A percentile compares a stretch with the other conserved stretches of the same genome.
These are phyloP conservation scores for Gelatoporia subvermispora DNA, from an alignment of 768 basidiomycete genomes.

Conservation along the genomic window DNA sequence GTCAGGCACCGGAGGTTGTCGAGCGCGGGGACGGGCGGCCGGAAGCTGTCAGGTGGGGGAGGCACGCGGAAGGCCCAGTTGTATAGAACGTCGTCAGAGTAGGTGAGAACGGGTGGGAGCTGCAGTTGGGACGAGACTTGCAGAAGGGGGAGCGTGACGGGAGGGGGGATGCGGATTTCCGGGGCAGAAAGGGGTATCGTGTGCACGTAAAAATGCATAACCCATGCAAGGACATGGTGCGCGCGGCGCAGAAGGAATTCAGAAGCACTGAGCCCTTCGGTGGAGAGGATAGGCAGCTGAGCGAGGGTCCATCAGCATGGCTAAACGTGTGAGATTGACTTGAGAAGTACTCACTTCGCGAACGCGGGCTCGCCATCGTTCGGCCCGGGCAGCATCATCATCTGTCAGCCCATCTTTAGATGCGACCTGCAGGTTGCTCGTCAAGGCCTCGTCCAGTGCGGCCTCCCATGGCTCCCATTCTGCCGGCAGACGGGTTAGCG, in stretches of 20 bases:
- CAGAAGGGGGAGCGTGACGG: constrained; percentile 72
- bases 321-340: neutral
- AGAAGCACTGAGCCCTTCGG: constrained; percentile 29
- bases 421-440: constrained; percentile 51
- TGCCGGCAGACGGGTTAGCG: constrained; percentile 54
- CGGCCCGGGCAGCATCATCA: constrained; percentile 29
- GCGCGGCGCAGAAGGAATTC: constrained; percentile 48
- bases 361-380: constrained; percentile 39
- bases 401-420: constrained; percentile 21
- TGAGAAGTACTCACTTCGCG: constrained; percentile 28
- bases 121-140: constrained; percentile 65
- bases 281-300: constrained; percentile 39
- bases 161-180: constrained; percentile 57
- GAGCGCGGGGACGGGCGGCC: constrained; percentile 34
- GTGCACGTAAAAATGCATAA: constrained; percentile 56
- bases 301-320: neutral
- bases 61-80: constrained; percentile 53
- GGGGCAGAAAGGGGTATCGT: constrained; percentile 22
- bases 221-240: constrained; percentile 50
- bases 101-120: constrained; percentile 84
- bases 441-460: constrained; percentile 46
- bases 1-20: constrained; percentile 62
- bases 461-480: constrained; percentile 74
- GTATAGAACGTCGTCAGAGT: constrained; percentile 88
- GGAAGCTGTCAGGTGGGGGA: constrained; percentile 7